phyloP scores from a whole-genome alignment of 78 protist species.

The Dictyostelium intermedium region DNA sequence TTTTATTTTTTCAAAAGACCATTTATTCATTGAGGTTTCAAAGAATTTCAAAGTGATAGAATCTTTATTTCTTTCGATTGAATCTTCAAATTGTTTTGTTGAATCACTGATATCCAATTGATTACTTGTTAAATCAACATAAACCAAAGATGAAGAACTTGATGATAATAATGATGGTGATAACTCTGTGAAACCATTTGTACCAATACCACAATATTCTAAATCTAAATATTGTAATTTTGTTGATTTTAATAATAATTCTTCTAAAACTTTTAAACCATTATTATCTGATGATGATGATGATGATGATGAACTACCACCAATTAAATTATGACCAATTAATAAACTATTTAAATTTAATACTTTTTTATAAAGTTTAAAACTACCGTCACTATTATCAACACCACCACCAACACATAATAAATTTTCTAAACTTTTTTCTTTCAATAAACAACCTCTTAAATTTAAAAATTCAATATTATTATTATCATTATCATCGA shows the following conservation, averaged over 20 bases:
- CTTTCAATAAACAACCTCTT: neutral
- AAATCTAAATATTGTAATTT: conserved; percentile 35
- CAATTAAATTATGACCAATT: neutral
- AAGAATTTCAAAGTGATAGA: neutral
- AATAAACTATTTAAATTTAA: neutral
- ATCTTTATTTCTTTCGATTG: neutral
- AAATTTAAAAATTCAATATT: neutral
- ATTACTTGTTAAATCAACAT: conserved; percentile 33
- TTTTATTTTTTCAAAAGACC: neutral
- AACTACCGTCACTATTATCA: neutral
- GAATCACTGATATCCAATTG: neutral
- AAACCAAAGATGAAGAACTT: neutral
- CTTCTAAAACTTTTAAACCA: neutral
- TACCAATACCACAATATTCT: conserved; percentile 24
- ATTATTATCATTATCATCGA: neutral
- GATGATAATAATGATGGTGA: conserved; percentile 6
- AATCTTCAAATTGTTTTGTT: neutral
- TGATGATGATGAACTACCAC: too few relatives aligned
- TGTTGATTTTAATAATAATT: neutral
- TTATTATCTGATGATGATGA: neutral
- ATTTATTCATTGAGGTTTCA: neutral
- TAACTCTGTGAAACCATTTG: conserved; percentile 25
- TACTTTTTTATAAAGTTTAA: neutral
- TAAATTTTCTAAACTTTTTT: neutral
- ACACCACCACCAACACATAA: neutral